Evolutionary conservation across 495 filamentous ascomycete genomes (phyloP).

Genomic region (Penicillium riverlandense): DNA sequence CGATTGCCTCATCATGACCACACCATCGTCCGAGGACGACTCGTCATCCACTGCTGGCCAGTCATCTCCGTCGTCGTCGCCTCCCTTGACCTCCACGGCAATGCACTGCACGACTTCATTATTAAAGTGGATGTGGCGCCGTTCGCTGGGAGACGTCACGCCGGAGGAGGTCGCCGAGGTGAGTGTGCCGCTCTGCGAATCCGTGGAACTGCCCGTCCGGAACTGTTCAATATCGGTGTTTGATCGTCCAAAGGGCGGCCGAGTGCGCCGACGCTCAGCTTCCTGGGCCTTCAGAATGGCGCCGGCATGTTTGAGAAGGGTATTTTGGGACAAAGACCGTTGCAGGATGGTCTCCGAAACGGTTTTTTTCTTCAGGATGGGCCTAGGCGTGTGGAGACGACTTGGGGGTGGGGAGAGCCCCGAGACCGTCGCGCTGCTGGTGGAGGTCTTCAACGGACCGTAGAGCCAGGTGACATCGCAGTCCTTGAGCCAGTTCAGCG

Average conservation of each 20-base stretch:
- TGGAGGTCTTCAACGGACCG: constrained; percentile 75
- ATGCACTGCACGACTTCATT: constrained; percentile 94
- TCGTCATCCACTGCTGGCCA: constrained; percentile 47
- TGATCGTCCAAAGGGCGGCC: constrained; percentile 43
- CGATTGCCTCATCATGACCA: constrained; percentile 74
- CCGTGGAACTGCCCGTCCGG: constrained; percentile 23
- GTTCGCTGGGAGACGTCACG: constrained; percentile 60
- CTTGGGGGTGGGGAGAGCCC: constrained; percentile 48
- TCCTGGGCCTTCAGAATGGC: constrained; percentile 89
- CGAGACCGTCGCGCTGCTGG: constrained; percentile 22
- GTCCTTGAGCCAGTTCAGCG: constrained; percentile 93
- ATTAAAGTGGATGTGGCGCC: constrained; percentile 92
- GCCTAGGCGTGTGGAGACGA: constrained; percentile 75
- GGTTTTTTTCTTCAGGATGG: constrained; percentile 92
- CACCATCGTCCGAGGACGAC: constrained; percentile 64
- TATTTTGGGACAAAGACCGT: constrained; percentile 81
- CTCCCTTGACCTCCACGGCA: constrained; percentile 77
- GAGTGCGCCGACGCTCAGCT: constrained; percentile 43
- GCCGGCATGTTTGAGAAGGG: constrained; percentile 86
- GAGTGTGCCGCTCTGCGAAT: constrained; percentile 20
- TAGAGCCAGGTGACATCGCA: constrained; percentile 98
- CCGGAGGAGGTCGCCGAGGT: constrained; percentile 36
- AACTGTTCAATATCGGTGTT: constrained; percentile 57
- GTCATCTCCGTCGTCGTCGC: constrained; percentile 56
- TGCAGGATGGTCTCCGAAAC: constrained; percentile 95